These are phyloP conservation scores for Angomonas ambiguus DNA, from an alignment of 208 protist genomes.

Conservation along the genomic window DNA sequence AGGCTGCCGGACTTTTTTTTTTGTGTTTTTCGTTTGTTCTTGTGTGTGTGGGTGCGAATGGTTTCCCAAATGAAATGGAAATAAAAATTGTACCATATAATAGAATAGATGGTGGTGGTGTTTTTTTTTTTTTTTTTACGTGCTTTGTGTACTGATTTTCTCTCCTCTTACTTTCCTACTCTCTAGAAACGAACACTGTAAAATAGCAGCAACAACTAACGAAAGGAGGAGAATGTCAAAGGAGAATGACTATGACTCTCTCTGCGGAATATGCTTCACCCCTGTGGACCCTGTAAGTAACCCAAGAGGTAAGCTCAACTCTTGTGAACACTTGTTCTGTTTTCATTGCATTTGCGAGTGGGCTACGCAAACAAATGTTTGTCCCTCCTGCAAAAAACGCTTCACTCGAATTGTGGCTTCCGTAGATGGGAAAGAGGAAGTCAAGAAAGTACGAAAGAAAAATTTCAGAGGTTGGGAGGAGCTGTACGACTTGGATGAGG, in stretches of 20 bases:
- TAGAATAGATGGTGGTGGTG: neutral
- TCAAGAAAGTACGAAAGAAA: constrained; percentile 72
- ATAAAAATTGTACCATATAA: neutral
- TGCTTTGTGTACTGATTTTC: constrained; percentile 3
- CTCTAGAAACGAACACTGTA: neutral
- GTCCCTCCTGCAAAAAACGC: constrained; percentile 76
- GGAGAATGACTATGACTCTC: constrained; percentile 30
- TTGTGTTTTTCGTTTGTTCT: neutral
- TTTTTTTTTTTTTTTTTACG: neutral
- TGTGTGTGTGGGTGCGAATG: neutral
- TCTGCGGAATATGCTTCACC: constrained; percentile 85
- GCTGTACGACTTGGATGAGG: constrained; percentile 33
- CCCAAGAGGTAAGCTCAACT: constrained; percentile 76
- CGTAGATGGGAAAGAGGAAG: constrained; percentile 25
- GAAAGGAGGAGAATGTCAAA: neutral
- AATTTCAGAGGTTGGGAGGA: constrained; percentile 61
- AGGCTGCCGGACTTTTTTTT: neutral
- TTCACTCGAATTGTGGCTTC: constrained; percentile 73
- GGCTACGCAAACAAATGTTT: constrained; percentile 81
- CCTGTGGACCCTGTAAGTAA: constrained; percentile 61
- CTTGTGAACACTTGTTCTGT: constrained; percentile 83
- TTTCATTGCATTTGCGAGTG: constrained; percentile 80
- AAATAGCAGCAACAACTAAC: neutral
- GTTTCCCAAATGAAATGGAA: neutral
- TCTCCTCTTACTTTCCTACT: constrained; percentile 1